These are phyloP conservation scores for Diospyros kaki DNA, from an alignment of 148 eudicot species.

Conservation along the genomic window DNA sequence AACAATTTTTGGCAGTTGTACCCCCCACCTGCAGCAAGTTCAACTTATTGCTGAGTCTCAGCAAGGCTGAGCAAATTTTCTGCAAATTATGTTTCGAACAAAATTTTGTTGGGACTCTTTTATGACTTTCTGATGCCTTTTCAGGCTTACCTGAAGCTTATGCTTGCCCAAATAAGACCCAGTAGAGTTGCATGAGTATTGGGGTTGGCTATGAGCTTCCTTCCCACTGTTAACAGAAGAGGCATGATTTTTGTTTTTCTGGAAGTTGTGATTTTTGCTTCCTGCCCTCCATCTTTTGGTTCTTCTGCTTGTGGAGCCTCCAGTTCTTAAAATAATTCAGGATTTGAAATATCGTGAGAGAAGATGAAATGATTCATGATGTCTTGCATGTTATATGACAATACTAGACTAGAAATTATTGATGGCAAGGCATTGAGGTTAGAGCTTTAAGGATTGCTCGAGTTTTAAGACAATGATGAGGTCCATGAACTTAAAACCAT, in stretches of 20 bases:
- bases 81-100: not conserved
- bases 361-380: not conserved
- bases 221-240: conserved; percentile 29
- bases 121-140: conserved; percentile 11
- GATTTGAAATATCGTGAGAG: not conserved
- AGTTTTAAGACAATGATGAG: not conserved
- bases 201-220: conserved; percentile 41
- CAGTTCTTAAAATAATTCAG: conserved; percentile 8
- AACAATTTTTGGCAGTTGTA: conserved; percentile 41
- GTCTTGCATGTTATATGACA: not conserved
- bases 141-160: conserved; percentile 39
- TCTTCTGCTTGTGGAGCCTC: conserved; percentile 25
- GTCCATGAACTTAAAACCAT: not conserved
- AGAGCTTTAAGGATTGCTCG: not conserved
- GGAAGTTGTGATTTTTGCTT: conserved; percentile 11
- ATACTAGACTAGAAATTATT: not conserved
- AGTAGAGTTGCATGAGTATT: conserved; percentile 41
- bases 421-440: too few species aligned
- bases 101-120: not conserved
- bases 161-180: conserved; percentile 44
- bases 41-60: not conserved
- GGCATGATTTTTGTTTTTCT: conserved; percentile 17
- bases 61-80: not conserved
- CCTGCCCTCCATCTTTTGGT: conserved; percentile 15
- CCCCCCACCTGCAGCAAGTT: conserved; percentile 31